A percentile compares a stretch with the other conserved stretches of the same genome.
phyloP scores from a whole-genome alignment of 75 land plant species.

The Picea glauca region DNA sequence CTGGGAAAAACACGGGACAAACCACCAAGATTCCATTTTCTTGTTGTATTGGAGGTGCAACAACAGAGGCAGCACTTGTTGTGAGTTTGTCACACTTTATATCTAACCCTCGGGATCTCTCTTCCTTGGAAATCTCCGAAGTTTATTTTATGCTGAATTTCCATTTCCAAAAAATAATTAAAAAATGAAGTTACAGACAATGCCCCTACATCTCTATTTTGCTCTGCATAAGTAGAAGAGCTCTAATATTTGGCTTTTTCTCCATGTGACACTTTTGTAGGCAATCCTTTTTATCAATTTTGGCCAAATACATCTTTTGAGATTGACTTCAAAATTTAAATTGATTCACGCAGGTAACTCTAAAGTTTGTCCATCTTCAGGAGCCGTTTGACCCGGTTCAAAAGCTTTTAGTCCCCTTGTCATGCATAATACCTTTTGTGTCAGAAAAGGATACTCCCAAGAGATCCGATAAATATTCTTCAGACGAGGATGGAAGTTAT shows the following conservation, averaged over 20 bases:
- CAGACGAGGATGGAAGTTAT: slow-evolving; percentile 24
- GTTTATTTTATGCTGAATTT: no score
- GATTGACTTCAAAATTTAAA: no score
- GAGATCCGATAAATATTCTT: slow-evolving; percentile 19
- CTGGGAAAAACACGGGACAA: background rate
- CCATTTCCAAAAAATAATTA: no score
- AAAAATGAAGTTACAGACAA: no score
- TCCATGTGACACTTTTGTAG: background rate
- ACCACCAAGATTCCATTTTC: slow-evolving; percentile 7
- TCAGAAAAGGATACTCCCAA: slow-evolving; percentile 55
- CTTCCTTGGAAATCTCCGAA: background rate
- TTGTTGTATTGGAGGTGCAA: background rate
- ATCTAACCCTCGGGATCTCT: background rate
- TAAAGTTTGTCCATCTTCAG: slow-evolving; percentile 54
- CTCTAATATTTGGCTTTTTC: background rate
- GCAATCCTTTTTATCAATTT: no score
- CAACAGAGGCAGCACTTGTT: slow-evolving; percentile 17
- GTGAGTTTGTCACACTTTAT: slow-evolving; percentile 10
- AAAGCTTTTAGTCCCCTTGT: slow-evolving; percentile 32
- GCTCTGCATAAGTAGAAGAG: no score
- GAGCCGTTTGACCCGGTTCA: slow-evolving; percentile 41
- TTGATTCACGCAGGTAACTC: slow-evolving; percentile 33
- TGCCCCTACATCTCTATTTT: no score
- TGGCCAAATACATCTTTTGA: no score
- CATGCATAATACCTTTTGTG: slow-evolving; percentile 29